Evolutionary conservation across 1,284 basidiomycete genomes (phyloP), one percentile per base, ranked within the genome.

Genomic region (Apiotrichum domesticum): DNA sequence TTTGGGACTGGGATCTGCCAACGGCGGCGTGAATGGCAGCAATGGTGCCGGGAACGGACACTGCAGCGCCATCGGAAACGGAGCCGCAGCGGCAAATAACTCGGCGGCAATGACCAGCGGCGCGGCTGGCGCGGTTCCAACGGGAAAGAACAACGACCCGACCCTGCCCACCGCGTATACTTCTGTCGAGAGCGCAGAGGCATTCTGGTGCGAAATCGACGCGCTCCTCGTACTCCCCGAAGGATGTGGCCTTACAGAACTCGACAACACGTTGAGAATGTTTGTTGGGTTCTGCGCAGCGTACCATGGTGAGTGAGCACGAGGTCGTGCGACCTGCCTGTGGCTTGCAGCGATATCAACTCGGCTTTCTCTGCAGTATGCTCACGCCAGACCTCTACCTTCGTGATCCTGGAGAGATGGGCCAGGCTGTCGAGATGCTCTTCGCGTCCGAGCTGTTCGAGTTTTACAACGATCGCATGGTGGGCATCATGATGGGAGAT

Each of bases 381-480:
- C 37, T 39, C 44, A 42, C 46, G 3, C 35, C 52, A 92, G 90
- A 92, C 66, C 82, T 84, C 66, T 95, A 88, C 74, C 80, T 95
- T 35, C 85, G 87, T 59, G 85, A 83, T 51, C 85, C 85, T 7
- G 72, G 85, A n/a, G 88, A 92, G 65, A 81, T 95, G 51, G 83
- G 88, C 59, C 85, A 90, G 68, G 90, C 90, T 8, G 86, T 87
- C 66, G 78, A 81, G 37, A 75, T 87, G 40, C 78, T 95, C 14
- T 78, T 93, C 48, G 83, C 84, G 57, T 90, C 87, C 0, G 90
- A 93, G 65, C 80, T 96, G 46, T 94, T 95, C 66, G 75, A 82
- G 4, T 92, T 87, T 68, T 89, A 95, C 70, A 90, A 88, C 2
- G 90, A 91, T 68, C 80, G 92, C 39, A 93, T 94, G 88, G 85